phyloP scores from a whole-genome alignment of 208 protist species.

The Wallacemonas rigidus region DNA sequence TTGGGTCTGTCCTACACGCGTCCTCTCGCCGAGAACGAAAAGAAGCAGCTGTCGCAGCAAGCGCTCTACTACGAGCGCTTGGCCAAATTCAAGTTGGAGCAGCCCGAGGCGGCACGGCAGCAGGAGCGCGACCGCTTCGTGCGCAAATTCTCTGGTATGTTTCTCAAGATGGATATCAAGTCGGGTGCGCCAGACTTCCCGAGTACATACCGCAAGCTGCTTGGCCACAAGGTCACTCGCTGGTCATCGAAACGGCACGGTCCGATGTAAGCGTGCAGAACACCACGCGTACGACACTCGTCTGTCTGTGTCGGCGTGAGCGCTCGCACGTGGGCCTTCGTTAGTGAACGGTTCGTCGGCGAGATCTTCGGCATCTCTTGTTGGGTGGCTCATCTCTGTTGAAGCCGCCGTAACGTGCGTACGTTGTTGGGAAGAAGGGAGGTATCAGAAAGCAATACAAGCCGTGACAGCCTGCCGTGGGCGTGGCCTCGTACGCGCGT shows the following conservation, averaged over 20 bases:
- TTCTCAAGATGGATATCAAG: constrained; percentile 86
- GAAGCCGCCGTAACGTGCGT: no score
- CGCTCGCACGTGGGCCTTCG: no score
- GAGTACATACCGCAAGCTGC: constrained; percentile 82
- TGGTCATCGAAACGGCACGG: constrained; percentile 91
- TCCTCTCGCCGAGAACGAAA: constrained; percentile 87
- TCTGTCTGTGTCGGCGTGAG: no score
- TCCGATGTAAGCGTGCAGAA: constrained; percentile 49
- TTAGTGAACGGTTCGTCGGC: no score
- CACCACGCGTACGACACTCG: no score
- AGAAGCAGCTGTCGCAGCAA: constrained; percentile 89
- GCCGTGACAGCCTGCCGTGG: no score
- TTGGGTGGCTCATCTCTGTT: no score
- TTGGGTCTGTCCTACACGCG: constrained; percentile 89
- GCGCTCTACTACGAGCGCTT: constrained; percentile 90
- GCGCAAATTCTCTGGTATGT: constrained; percentile 91
- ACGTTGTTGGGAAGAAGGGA: no score
- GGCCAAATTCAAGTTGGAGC: constrained; percentile 91
- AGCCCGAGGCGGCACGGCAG: constrained; percentile 84
- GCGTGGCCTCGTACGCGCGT: no score
- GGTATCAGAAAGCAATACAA: no score
- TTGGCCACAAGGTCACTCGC: constrained; percentile 85
- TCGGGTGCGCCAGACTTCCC: constrained; percentile 86
- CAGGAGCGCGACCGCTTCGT: constrained; percentile 87
- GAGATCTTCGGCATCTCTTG: no score